Evolutionary conservation across 2,329 filamentous ascomycete genomes (phyloP).

Genomic region (Fusarium tanahbumbuense): DNA sequence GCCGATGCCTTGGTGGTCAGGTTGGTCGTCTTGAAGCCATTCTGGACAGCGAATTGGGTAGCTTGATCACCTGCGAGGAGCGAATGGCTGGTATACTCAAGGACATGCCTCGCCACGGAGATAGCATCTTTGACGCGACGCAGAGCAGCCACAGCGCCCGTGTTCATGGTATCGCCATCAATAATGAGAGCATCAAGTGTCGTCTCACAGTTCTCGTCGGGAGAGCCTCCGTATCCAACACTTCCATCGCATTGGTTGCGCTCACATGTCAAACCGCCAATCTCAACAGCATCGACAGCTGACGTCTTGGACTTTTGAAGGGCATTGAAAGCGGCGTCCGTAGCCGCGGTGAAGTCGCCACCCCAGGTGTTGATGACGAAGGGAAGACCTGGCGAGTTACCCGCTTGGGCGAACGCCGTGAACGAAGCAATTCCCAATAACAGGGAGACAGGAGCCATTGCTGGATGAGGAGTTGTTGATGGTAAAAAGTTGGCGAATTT

Average conservation of each 20-base stretch:
- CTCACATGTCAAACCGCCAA: slow-evolving; percentile 65
- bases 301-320: slow-evolving; percentile 49
- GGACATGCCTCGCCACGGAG: slow-evolving; percentile 61
- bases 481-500: not conserved
- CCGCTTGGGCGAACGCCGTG: slow-evolving; percentile 18
- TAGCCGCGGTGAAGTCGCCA: slow-evolving; percentile 63
- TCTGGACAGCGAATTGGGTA: slow-evolving; percentile 63
- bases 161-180: slow-evolving; percentile 65
- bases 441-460: slow-evolving; percentile 1
- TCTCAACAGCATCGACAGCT: slow-evolving; percentile 63
- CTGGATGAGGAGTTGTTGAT: slow-evolving; percentile 2
- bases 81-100: slow-evolving; percentile 64
- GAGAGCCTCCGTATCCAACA: slow-evolving; percentile 66
- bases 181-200: slow-evolving; percentile 70
- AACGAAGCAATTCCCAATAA: slow-evolving; percentile 26
- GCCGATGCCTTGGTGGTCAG: slow-evolving; percentile 57
- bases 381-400: slow-evolving; percentile 57
- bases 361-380: slow-evolving; percentile 68
- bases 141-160: slow-evolving; percentile 64
- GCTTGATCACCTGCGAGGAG: slow-evolving; percentile 65
- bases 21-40: slow-evolving; percentile 61
- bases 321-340: slow-evolving; percentile 60
- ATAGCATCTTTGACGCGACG: slow-evolving; percentile 62
- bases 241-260: slow-evolving; percentile 64
- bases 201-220: slow-evolving; percentile 67